phyloP scores from a whole-genome alignment of 306 rosid species.

The Sesbania bispinosa region DNA sequence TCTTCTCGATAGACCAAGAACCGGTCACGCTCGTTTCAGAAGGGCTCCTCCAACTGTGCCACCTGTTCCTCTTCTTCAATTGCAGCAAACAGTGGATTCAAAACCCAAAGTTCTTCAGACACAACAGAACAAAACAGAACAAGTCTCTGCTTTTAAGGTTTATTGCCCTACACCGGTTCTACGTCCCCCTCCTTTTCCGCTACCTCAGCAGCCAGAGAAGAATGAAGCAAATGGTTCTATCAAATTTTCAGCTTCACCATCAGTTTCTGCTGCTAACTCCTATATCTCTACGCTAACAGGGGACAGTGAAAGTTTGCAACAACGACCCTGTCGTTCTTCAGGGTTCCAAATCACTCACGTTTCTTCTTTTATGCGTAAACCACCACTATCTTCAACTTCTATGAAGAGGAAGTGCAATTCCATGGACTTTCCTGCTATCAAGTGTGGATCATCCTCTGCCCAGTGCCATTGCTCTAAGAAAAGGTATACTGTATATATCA shows the following conservation, averaged over 20 bases:
- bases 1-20: constrained; percentile 43
- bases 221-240: constrained; percentile 30
- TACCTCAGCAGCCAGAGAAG: constrained; percentile 1
- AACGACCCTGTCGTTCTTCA: constrained; percentile 43
- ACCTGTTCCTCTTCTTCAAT: neutral
- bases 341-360: constrained; percentile 59
- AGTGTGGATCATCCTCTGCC: constrained; percentile 49
- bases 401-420: constrained; percentile 67
- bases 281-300: constrained; percentile 53
- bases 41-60: constrained; percentile 31
- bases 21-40: constrained; percentile 86
- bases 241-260: constrained; percentile 38
- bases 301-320: constrained; percentile 37
- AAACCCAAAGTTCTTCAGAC: neutral
- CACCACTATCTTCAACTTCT: constrained; percentile 54
- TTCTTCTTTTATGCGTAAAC: constrained; percentile 48
- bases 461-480: constrained; percentile 79
- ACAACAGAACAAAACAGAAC: constrained; percentile 20
- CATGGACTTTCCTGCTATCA: constrained; percentile 32
- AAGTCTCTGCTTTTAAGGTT: constrained; percentile 56
- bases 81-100: constrained; percentile 13
- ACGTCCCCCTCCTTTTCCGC: constrained; percentile 47
- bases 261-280: constrained; percentile 50
- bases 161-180: constrained; percentile 46
- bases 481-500: constrained; percentile 38